Evolutionary conservation across 106 monocot genomes (phyloP).

Genomic region (Chionographis japonica): DNA sequence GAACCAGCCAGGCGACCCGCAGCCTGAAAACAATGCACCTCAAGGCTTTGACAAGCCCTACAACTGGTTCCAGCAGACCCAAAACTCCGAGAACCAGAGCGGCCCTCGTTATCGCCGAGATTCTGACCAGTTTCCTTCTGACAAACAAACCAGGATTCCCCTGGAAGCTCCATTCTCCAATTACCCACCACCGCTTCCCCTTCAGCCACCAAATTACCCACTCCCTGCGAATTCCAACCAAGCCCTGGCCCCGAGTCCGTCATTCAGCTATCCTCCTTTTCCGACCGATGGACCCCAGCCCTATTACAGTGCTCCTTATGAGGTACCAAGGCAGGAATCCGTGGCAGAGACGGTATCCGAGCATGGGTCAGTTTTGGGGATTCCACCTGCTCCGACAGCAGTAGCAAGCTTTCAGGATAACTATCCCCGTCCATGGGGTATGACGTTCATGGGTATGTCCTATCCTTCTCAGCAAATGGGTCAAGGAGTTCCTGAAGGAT

Average conservation of each 20-base stretch:
- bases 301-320: slow-evolving; percentile 34
- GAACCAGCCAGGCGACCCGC: slow-evolving; percentile 32
- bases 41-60: slow-evolving; percentile 36
- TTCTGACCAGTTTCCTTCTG: slow-evolving; percentile 26
- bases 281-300: slow-evolving; percentile 50
- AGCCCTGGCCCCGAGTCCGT: slow-evolving; percentile 12
- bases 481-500: slow-evolving; percentile 50
- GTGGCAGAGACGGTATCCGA: slow-evolving; percentile 28
- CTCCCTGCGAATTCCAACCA: slow-evolving; percentile 33
- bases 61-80: slow-evolving; percentile 38
- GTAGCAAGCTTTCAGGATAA: slow-evolving; percentile 29
- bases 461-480: slow-evolving; percentile 27
- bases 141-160: slow-evolving; percentile 19
- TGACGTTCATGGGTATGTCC: slow-evolving; percentile 41
- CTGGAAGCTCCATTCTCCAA: slow-evolving; percentile 34
- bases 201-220: slow-evolving; percentile 42
- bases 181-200: slow-evolving; percentile 26
- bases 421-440: slow-evolving; percentile 42
- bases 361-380: slow-evolving; percentile 50
- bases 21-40: slow-evolving; percentile 28
- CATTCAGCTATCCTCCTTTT: slow-evolving; percentile 41
- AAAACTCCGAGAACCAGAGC: slow-evolving; percentile 28
- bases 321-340: slow-evolving; percentile 28
- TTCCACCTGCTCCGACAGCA: slow-evolving; percentile 33
- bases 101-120: slow-evolving; percentile 16